Evolutionary conservation across 805 yeast genomes (phyloP).

Genomic region (Debaryomyces prosopidis): DNA sequence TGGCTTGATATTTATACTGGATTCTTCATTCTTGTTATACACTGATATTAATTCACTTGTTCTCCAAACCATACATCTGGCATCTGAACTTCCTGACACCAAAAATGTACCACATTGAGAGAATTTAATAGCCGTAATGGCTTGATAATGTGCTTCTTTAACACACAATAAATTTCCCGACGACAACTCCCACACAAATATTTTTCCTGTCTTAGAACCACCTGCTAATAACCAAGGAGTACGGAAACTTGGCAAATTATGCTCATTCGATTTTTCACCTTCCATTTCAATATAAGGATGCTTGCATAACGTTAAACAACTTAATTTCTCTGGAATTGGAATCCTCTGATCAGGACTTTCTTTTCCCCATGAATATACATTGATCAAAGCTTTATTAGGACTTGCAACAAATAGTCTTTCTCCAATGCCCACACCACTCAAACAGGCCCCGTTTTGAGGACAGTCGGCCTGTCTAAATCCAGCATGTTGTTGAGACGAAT

Average conservation of each 20-base stretch:
- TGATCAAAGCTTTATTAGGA: conserved; percentile 69
- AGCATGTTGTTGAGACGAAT: conserved; percentile 47
- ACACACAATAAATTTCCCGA: conserved; percentile 75
- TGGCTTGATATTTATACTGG: conserved; percentile 50
- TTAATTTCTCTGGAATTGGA: conserved; percentile 79
- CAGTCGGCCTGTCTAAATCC: conserved; percentile 56
- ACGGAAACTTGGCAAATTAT: conserved; percentile 41
- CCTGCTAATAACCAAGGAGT: conserved; percentile 70
- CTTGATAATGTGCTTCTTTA: conserved; percentile 83
- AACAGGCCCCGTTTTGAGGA: conserved; percentile 44
- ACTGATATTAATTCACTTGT: conserved; percentile 55
- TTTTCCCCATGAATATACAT: conserved; percentile 70
- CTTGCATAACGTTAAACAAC: conserved; percentile 51
- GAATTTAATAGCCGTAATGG: conserved; percentile 58
- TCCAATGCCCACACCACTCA: conserved; percentile 48
- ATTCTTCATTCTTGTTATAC: conserved; percentile 24
- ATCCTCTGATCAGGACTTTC: conserved; percentile 76
- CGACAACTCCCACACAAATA: conserved; percentile 82
- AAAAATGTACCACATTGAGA: conserved; percentile 62
- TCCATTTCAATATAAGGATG: conserved; percentile 20
- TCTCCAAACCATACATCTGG: conserved; percentile 76
- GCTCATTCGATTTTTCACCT: background rate
- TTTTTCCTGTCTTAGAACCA: conserved; percentile 71
- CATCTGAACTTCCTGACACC: conserved; percentile 78
- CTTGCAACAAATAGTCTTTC: conserved; percentile 64